Base-by-base conservation (phyloP, 1,139 yeast genomes). In the Nakaseomyces delphensis region DNA sequence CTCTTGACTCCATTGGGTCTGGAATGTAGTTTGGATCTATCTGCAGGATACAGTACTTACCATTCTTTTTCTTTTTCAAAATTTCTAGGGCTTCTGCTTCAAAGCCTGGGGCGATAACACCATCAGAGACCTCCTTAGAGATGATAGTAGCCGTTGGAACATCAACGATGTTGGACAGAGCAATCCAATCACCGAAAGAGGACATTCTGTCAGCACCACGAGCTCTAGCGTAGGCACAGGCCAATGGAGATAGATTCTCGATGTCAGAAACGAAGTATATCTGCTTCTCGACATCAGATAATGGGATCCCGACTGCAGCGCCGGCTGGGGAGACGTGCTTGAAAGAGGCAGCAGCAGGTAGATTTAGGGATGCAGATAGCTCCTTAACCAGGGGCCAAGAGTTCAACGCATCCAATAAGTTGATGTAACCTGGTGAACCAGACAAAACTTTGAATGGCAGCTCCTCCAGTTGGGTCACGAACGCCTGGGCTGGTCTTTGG, bases 161-260 rank as follows among this genome's bases (percentile, higher is more conserved):
- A 66, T 91, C 98, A 52, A 91, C 98, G 67, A 84, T 85, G 73
- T 89, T 89, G 48, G 96, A 86, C 52, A 91, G 74, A 43, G 98
- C 98, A 61, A 91, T 91, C 75, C 89, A 91, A 69, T 91, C 98
- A 63, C 98, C 98, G 62, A 91, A 91, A 13, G 96, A 85, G 11
- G 97, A 87, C 98, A 91, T 91, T 75, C 98, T 83, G 70, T 91
- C 98, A 53, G 98, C 98, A 66, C 98, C 98, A 69, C 98, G 83
- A 44, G 98, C 98, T 69, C 98, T 83, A 36, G 98, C 98, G 61
- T 91, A 91, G 47, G 98, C 98, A 62, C 84, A 84, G 50, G 98
- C 98, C 63, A 91, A 74, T 47, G 97, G 97, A 25, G 96, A 85
- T 64, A 91, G 73, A 73, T 87, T 84, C 68, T 86, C 95, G 60